Conservation (phyloP, 257 asterid species). For the Cynanchum wilfordii region DNA sequence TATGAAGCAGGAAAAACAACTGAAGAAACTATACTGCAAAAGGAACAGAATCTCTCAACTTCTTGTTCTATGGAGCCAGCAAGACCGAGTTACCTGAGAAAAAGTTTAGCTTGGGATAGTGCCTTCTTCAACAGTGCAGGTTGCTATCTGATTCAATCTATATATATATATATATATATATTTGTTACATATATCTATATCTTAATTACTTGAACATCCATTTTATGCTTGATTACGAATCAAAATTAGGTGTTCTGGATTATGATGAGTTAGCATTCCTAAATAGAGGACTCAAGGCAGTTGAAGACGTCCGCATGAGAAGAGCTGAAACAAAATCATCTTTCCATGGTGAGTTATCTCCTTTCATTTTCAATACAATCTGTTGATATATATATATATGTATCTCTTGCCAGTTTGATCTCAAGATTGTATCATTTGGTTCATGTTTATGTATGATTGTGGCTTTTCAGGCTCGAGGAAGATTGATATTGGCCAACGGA, state of each 20-base stretch:
- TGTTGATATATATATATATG: too few relatives aligned
- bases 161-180: too few relatives aligned
- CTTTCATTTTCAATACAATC: constrained; percentile 19
- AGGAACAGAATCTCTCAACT: constrained; percentile 13
- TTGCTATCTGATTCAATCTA: not conserved
- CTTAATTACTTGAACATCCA: not conserved
- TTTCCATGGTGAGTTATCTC: not conserved
- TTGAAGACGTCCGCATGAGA: constrained; percentile 24
- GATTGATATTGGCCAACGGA: constrained; percentile 12
- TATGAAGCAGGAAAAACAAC: constrained; percentile 12
- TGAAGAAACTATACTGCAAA: constrained; percentile 14
- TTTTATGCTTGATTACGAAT: not conserved
- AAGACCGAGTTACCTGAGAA: constrained; percentile 51
- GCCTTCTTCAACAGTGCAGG: constrained; percentile 61
- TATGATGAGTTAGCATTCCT: constrained; percentile 47
- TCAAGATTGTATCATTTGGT: not conserved
- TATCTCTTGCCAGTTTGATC: not conserved
- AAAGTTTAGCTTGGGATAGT: constrained; percentile 71
- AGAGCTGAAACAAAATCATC: constrained; percentile 22
- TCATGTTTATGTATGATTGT: not conserved
- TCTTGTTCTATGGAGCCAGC: constrained; percentile 16
- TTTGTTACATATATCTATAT: not conserved
- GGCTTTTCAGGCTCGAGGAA: constrained; percentile 29
- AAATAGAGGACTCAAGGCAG: constrained; percentile 38
- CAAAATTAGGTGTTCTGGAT: constrained; percentile 52